Conservation (phyloP, 148 eudicot species). For the Heliosperma pusillum region DNA sequence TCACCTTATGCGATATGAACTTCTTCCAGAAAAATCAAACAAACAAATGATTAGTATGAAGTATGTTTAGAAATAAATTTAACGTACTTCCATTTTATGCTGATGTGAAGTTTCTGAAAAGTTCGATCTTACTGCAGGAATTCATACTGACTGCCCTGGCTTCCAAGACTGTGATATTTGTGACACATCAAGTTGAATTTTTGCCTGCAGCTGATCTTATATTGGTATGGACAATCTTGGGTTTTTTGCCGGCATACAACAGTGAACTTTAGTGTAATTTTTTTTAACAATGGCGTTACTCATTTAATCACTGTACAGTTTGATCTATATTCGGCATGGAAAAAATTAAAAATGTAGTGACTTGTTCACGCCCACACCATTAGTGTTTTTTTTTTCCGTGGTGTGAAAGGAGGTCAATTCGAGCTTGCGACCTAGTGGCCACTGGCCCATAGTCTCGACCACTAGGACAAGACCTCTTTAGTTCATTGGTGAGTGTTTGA, state of each 20-base stretch:
- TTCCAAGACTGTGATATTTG: constrained; percentile 74
- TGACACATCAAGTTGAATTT: constrained; percentile 97
- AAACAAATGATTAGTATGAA: too few relatives aligned
- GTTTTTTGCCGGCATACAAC: constrained; percentile 3
- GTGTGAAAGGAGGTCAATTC: too few relatives aligned
- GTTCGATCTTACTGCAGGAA: constrained; percentile 49
- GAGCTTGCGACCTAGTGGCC: too few relatives aligned
- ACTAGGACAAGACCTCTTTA: too few relatives aligned
- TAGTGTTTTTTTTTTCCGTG: not conserved
- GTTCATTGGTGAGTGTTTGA: too few relatives aligned
- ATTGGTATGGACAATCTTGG: constrained; percentile 49
- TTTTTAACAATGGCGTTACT: constrained; percentile 1
- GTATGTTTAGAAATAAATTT: too few relatives aligned
- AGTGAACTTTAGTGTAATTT: not conserved
- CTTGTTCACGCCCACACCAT: not conserved
- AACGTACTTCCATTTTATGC: not conserved
- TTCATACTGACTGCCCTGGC: constrained; percentile 72
- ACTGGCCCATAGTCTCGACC: too few relatives aligned
- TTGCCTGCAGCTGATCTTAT: constrained; percentile 85
- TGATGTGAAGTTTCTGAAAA: constrained; percentile 26
- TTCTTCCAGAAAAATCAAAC: not conserved
- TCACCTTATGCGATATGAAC: constrained; percentile 4
- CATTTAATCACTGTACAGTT: not conserved
- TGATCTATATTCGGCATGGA: not conserved
- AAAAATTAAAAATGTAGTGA: not conserved